Conservation (phyloP, 1,284 basidiomycete genomes). For the Fomitopsis palustris region DNA sequence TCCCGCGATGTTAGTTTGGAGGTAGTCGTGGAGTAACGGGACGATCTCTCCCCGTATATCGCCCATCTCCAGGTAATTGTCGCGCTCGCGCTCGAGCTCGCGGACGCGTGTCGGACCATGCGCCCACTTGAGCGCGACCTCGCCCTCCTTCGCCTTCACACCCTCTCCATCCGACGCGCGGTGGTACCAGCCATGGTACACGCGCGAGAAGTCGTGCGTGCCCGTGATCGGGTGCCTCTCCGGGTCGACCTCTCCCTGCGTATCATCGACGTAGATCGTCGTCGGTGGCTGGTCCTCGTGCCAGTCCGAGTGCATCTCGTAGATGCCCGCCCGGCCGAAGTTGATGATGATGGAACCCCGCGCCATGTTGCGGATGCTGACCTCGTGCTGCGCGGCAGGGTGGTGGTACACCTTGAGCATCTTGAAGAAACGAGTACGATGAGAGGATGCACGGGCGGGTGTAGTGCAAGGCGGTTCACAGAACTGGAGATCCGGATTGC, state of each 20-base stretch:
- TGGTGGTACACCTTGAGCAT: not conserved
- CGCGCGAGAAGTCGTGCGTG: not conserved
- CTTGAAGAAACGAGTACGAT: not conserved
- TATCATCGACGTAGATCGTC: not conserved
- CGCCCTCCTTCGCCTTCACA: not conserved
- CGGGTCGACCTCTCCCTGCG: not conserved
- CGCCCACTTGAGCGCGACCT: constrained; percentile 5
- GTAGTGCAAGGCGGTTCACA: not conserved
- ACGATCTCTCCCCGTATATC: not conserved
- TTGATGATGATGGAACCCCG: not conserved
- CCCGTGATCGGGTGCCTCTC: not conserved
- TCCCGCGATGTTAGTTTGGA: not conserved
- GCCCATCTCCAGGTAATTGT: not conserved
- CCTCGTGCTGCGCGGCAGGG: not conserved
- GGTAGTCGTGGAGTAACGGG: not conserved
- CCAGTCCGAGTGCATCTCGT: not conserved
- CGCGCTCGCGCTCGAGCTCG: constrained; percentile 1
- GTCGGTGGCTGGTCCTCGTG: not conserved
- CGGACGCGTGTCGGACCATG: not conserved
- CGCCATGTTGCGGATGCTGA: not conserved
- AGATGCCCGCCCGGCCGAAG: not conserved
- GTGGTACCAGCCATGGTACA: constrained; percentile 4
- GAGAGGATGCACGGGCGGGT: not conserved
- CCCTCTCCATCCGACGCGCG: not conserved
- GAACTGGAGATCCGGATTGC: not conserved